Conservation (phyloP, 1,139 yeast genomes). For the Saccharomyces hybrid region DNA sequence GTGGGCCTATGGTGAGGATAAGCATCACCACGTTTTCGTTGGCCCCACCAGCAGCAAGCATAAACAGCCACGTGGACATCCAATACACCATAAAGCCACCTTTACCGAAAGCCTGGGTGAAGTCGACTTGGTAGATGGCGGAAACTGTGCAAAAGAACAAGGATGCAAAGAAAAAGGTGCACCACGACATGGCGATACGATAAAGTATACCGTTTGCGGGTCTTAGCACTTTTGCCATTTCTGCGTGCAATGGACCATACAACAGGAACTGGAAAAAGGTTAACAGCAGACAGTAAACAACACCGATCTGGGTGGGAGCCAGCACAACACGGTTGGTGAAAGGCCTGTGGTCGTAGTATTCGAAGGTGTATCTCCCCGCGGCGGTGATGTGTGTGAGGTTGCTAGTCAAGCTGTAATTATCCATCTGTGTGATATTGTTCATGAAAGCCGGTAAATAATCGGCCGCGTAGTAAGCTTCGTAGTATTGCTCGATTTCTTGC, state of each 20-base stretch:
- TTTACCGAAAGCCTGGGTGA: constrained; percentile 45
- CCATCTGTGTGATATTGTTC: constrained; percentile 13
- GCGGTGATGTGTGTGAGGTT: constrained; percentile 2
- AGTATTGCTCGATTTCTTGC: constrained; percentile 29
- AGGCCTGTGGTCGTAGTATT: constrained; percentile 44
- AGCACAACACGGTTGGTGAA: constrained; percentile 42
- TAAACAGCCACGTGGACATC: constrained; percentile 51
- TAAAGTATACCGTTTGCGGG: constrained; percentile 43
- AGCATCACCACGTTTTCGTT: constrained; percentile 50
- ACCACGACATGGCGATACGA: constrained; percentile 42
- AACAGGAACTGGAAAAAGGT: constrained; percentile 56
- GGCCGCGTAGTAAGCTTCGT: constrained; percentile 27
- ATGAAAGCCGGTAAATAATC: constrained; percentile 22
- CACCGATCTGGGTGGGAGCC: constrained; percentile 69
- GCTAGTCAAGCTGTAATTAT: constrained; percentile 16
- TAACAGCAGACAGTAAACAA: constrained; percentile 63
- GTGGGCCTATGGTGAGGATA: constrained; percentile 40
- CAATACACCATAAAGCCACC: constrained; percentile 60
- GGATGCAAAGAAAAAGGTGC: constrained; percentile 46
- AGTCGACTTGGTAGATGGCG: constrained; percentile 51
- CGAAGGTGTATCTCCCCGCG: constrained; percentile 28
- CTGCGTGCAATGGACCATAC: constrained; percentile 46
- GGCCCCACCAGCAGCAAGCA: constrained; percentile 56
- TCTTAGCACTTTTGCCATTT: constrained; percentile 40
- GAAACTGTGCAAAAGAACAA: constrained; percentile 50